A percentile compares a stretch with the other conserved stretches of the same genome.
phyloP scores from a whole-genome alignment of 768 basidiomycete species.

The Mrakia gelida region DNA sequence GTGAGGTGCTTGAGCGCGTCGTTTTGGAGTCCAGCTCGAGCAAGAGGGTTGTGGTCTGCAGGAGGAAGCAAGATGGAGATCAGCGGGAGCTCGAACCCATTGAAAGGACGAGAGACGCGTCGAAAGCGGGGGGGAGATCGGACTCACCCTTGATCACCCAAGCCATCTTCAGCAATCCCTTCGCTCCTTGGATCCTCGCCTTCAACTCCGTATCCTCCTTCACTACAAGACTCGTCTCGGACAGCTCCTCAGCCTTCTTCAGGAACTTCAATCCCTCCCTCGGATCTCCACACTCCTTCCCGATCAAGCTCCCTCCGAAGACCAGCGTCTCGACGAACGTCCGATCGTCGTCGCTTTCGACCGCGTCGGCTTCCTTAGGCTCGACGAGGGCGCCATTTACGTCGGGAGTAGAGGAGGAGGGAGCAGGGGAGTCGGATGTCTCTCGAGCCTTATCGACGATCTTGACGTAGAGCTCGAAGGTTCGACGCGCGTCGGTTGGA shows the following conservation, averaged over 20 bases:
- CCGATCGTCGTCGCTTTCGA: constrained; percentile 59
- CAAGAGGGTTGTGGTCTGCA: constrained; percentile 62
- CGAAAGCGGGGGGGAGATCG: not conserved
- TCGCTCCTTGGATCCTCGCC: constrained; percentile 42
- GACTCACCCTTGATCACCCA: constrained; percentile 63
- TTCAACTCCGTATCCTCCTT: constrained; percentile 32
- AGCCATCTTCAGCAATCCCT: constrained; percentile 66
- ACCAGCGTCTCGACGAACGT: constrained; percentile 74
- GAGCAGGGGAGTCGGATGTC: constrained; percentile 46
- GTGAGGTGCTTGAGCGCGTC: constrained; percentile 49
- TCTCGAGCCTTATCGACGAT: constrained; percentile 78
- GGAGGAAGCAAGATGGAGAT: not conserved
- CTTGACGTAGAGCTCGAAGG: constrained; percentile 73
- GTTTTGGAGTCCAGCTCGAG: constrained; percentile 58
- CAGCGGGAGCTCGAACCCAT: not conserved
- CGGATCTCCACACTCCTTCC: constrained; percentile 55
- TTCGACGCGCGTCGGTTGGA: constrained; percentile 52
- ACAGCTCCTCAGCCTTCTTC: constrained; percentile 43
- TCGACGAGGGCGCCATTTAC: constrained; percentile 25
- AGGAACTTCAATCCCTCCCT: constrained; percentile 61
- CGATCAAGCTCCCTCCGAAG: constrained; percentile 73
- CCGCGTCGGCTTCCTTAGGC: constrained; percentile 36
- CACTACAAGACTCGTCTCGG: not conserved
- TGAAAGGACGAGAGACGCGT: not conserved
- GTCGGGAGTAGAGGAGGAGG: not conserved